Evolutionary conservation across 2,329 filamentous ascomycete genomes (phyloP).

Genomic region (Ploettnerulaceae sp.): DNA sequence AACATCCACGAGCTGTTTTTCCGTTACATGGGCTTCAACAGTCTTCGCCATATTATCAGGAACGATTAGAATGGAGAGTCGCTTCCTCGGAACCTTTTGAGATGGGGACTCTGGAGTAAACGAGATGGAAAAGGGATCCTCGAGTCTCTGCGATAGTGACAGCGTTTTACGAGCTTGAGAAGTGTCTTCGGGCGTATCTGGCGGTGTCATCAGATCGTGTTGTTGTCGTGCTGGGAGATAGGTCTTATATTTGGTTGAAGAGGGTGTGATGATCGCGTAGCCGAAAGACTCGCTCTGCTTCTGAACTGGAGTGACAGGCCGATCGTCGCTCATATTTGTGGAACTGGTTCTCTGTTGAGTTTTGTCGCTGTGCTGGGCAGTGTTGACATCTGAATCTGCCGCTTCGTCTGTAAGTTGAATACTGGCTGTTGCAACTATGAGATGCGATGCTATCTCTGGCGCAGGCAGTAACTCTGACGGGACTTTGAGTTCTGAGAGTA

Average conservation of each 20-base stretch:
- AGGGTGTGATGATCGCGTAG: slow-evolving; percentile 9
- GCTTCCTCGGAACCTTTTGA: background rate
- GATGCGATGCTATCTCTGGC: no score
- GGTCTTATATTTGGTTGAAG: slow-evolving; percentile 4
- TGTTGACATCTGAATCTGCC: no score
- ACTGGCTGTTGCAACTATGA: no score
- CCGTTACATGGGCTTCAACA: background rate
- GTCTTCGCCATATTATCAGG: background rate
- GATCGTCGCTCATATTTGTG: background rate
- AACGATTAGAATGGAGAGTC: background rate
- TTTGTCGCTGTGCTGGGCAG: no score
- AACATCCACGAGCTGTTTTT: background rate
- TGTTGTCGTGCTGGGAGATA: slow-evolving; percentile 6
- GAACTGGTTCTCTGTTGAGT: no score
- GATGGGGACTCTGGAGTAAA: background rate
- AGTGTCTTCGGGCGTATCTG: background rate
- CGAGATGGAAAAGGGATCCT: background rate
- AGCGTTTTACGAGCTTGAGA: background rate
- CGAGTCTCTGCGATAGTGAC: background rate
- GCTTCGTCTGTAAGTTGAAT: no score
- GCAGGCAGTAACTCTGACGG: no score
- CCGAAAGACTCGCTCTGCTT: slow-evolving; percentile 1
- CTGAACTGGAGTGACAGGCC: background rate
- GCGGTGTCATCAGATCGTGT: slow-evolving; percentile 1
- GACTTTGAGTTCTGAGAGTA: background rate